Evolutionary conservation across 768 basidiomycete genomes (phyloP).

Genomic region (Melanogaster broomeanus): DNA sequence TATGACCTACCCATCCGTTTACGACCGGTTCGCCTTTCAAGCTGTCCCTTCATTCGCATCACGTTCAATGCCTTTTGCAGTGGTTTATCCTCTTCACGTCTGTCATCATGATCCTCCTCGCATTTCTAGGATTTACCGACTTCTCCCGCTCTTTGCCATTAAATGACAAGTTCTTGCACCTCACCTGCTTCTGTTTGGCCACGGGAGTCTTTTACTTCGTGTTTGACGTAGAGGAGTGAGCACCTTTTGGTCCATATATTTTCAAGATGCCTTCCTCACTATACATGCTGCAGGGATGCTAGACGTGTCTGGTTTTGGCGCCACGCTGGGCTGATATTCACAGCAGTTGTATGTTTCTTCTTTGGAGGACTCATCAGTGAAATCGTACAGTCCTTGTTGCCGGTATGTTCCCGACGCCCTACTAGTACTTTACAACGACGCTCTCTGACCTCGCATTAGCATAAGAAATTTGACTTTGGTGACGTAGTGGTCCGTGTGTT

Average conservation of each 20-base stretch:
- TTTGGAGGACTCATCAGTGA: conserved; percentile 83
- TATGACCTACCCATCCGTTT: conserved; percentile 72
- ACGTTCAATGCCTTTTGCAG: conserved; percentile 39
- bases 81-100: conserved; percentile 81
- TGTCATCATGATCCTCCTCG: conserved; percentile 67
- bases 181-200: conserved; percentile 72
- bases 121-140: conserved; percentile 78
- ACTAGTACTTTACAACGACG: neutral
- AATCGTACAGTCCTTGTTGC: conserved; percentile 76
- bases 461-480: conserved; percentile 71
- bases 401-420: conserved; percentile 46
- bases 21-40: conserved; percentile 54
- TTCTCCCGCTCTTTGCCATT: conserved; percentile 62
- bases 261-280: neutral
- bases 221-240: conserved; percentile 85
- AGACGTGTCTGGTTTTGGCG: conserved; percentile 89
- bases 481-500: conserved; percentile 63
- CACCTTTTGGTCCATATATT: conserved; percentile 3
- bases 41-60: neutral
- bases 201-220: conserved; percentile 87
- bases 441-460: conserved; percentile 37
- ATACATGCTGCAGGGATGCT: conserved; percentile 54
- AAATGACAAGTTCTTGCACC: conserved; percentile 80
- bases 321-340: conserved; percentile 66
- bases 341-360: conserved; percentile 70